phyloP scores from a whole-genome alignment of 805 yeast genomes.

The Metschnikowia shivogae region DNA sequence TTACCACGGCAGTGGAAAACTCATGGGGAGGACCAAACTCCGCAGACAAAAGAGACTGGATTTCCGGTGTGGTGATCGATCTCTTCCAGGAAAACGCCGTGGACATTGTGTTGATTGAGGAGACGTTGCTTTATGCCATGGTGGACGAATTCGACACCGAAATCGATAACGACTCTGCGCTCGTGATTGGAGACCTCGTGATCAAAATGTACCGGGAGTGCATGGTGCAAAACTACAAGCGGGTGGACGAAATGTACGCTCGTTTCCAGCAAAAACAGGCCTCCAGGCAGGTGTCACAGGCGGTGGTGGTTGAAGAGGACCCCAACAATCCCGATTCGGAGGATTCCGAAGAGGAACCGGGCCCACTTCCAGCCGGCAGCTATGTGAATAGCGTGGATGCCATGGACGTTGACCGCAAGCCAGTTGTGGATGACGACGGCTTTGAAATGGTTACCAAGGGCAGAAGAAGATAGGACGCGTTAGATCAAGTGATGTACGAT shows the following conservation, averaged over 20 bases:
- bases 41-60: conserved; percentile 92
- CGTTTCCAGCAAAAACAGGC: conserved; percentile 56
- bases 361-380: conserved; percentile 24
- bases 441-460: conserved; percentile 82
- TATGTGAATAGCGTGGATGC: conserved; percentile 4
- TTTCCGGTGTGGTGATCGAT: conserved; percentile 76
- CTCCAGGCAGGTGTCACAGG: conserved; percentile 23
- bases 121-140: conserved; percentile 82
- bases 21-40: conserved; percentile 96
- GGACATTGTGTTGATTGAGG: conserved; percentile 78
- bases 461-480: conserved; percentile 32
- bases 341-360: conserved; percentile 45
- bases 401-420: conserved; percentile 31
- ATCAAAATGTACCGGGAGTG: conserved; percentile 66
- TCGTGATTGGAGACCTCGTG: conserved; percentile 64
- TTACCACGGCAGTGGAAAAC: conserved; percentile 84
- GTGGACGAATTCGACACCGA: conserved; percentile 89
- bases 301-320: conserved; percentile 51
- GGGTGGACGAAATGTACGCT: conserved; percentile 56
- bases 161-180: conserved; percentile 86
- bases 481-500: not conserved
- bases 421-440: conserved; percentile 86
- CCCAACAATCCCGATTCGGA: conserved; percentile 58
- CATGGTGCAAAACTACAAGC: conserved; percentile 44
- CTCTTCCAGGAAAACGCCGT: conserved; percentile 65